Conservation (phyloP, 163 green algal species). For the Volvox carteri region DNA sequence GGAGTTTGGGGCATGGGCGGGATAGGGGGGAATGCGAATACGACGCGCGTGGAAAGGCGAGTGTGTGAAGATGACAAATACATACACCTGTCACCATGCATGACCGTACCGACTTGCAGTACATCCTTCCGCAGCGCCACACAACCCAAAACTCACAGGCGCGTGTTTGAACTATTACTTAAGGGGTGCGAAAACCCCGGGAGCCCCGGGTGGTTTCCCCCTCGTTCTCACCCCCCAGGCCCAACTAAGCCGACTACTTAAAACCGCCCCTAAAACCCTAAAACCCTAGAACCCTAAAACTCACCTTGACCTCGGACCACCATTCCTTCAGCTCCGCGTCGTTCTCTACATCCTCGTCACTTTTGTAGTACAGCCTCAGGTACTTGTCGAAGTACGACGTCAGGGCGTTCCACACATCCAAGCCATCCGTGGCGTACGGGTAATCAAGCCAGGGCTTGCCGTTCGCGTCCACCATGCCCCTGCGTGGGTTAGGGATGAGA, state of each 20-base stretch:
- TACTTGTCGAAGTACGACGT: constrained; percentile 57
- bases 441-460: constrained; percentile 65
- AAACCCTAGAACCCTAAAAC: not conserved
- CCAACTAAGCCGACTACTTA: too few species aligned
- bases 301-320: constrained; percentile 67
- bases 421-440: constrained; percentile 69
- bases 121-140: not conserved
- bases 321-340: constrained; percentile 70
- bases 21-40: too few species aligned
- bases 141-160: too few species aligned
- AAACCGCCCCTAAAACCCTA: too few species aligned
- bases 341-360: constrained; percentile 47
- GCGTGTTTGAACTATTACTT: too few species aligned
- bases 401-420: constrained; percentile 65
- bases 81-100: too few species aligned
- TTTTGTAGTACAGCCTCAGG: constrained; percentile 71
- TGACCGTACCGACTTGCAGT: not conserved
- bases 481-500: too few species aligned
- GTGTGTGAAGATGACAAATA: too few species aligned
- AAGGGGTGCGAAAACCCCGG: too few species aligned
- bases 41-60: too few species aligned
- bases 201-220: too few species aligned
- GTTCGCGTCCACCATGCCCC: constrained; percentile 59
- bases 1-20: not conserved
- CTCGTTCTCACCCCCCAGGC: not conserved